Evolutionary conservation across 441 rosid genomes (phyloP), one percentile per base, ranked within the genome.

Genomic region (Sinapis alba): DNA sequence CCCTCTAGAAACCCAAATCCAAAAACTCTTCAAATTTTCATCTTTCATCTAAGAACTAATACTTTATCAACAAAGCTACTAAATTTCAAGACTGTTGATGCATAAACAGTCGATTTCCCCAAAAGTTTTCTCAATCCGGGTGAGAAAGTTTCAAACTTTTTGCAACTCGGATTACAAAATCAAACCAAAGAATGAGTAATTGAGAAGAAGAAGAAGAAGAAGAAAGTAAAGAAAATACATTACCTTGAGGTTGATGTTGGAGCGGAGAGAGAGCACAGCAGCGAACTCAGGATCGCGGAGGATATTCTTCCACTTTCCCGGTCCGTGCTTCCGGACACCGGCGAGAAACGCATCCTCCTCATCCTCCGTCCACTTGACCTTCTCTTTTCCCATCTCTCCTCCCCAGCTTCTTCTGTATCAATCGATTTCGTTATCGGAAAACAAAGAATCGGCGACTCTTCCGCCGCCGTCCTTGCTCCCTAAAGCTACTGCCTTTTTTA

Each of bases 181-280:
- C 57, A 50, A 18, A 18, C 57, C 56, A 50, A 50, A 47, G 11
- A n/a, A 50, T 20, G 13, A 34, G 51, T 43, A n/a, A 41, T 41
- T 41, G 19, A 23, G 32, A 53, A 65, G n/a, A n/a, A n/a, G n/a
- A n/a, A n/a, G n/a, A n/a, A n/a, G n/a, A n/a, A n/a, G 43, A 36
- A 36, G 43, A 10, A 36, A 10, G 43, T 10, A 38, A 36, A 9
- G 12, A 0, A 53, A 54, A 13, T 1, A 19, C 47, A 58, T 1
- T 4, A 88, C 97, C 97, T 93, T 93, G 83, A 93, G 98, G 81
- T 93, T 96, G 78, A 91, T 88, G 72, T 93, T 93, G 69, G 97
- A 88, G 68, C 97, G 98, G 36, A 78, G 78, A 80, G 78, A 64
- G 82, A 93, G 94, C 56, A 30, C 81, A 71, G 80, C 83, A 73